phyloP scores from a whole-genome alignment of 2,329 filamentous ascomycete species.

The Stagonosporopsis vannaccii region DNA sequence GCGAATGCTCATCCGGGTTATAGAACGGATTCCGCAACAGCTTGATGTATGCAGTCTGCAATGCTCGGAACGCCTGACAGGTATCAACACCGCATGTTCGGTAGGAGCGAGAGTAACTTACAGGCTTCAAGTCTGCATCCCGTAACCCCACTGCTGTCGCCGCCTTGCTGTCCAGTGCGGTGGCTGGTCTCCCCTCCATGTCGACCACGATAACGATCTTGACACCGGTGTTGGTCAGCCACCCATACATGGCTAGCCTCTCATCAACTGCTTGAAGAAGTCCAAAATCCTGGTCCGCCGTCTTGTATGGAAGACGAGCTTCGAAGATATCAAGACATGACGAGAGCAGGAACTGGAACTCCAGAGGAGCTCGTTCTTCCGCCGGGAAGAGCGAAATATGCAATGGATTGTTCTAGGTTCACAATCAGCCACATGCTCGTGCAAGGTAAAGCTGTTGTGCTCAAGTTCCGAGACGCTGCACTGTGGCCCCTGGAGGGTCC shows the following conservation, averaged over 20 bases:
- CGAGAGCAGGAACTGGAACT: slow-evolving; percentile 91
- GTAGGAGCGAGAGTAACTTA: slow-evolving; percentile 49
- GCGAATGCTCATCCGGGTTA: slow-evolving; percentile 82
- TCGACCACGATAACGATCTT: slow-evolving; percentile 92
- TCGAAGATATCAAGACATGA: slow-evolving; percentile 94
- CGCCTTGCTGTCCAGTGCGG: slow-evolving; percentile 42
- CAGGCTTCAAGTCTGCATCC: slow-evolving; percentile 87
- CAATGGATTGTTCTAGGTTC: slow-evolving; percentile 85
- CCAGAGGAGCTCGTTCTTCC: slow-evolving; percentile 78
- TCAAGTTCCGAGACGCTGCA: background rate
- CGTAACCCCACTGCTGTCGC: slow-evolving; percentile 70
- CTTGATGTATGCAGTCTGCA: slow-evolving; percentile 90
- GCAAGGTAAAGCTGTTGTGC: background rate
- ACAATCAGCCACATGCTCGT: background rate
- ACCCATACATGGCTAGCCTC: slow-evolving; percentile 90
- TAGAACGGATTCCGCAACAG: slow-evolving; percentile 96
- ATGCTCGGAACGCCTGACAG: slow-evolving; percentile 78
- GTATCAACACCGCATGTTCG: slow-evolving; percentile 10
- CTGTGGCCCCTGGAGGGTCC: background rate
- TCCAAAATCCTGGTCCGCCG: slow-evolving; percentile 83
- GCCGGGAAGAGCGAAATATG: slow-evolving; percentile 87
- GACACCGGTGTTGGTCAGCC: slow-evolving; percentile 93
- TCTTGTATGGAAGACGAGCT: slow-evolving; percentile 76
- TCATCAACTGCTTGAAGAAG: slow-evolving; percentile 94
- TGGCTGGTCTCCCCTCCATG: slow-evolving; percentile 74